Evolutionary conservation across 2,329 filamentous ascomycete genomes (phyloP).

Genomic region (Lasiodiplodia sp.): DNA sequence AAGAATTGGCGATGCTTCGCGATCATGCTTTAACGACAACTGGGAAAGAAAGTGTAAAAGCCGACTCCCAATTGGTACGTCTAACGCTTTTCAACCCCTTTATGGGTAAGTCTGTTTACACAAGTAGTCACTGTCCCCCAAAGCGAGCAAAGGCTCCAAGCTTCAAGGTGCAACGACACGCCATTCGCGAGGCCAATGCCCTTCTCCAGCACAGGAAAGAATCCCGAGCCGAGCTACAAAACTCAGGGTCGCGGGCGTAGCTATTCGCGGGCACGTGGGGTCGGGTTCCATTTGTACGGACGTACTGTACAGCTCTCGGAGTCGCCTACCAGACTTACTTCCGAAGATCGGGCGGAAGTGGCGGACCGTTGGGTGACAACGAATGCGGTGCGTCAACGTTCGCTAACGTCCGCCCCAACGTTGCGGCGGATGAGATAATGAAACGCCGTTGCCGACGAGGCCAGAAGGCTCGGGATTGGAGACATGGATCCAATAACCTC

Average conservation of each 20-base stretch:
- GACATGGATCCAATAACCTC: neutral
- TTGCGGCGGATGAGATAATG: neutral
- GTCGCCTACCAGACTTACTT: neutral
- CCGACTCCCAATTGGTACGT: neutral
- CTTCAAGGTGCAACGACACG: neutral
- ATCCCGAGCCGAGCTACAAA: neutral
- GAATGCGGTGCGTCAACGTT: neutral
- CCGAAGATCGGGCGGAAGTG: neutral
- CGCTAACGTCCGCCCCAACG: slow-evolving; percentile 1
- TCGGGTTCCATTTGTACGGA: neutral
- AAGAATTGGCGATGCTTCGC: neutral
- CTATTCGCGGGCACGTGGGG: neutral
- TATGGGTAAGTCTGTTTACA: neutral
- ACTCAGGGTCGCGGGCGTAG: neutral
- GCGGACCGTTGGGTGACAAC: neutral
- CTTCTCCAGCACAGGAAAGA: neutral
- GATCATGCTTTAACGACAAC: neutral
- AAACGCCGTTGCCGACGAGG: neutral
- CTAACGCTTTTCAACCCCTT: neutral
- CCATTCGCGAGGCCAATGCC: neutral
- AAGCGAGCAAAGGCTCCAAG: neutral
- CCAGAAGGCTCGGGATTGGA: neutral
- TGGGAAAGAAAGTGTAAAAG: neutral
- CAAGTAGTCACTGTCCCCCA: neutral
- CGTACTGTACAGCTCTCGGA: neutral